These are phyloP conservation scores for Stenocarpella maydis DNA, from an alignment of 2,329 filamentous ascomycete genomes.

Conservation along the genomic window DNA sequence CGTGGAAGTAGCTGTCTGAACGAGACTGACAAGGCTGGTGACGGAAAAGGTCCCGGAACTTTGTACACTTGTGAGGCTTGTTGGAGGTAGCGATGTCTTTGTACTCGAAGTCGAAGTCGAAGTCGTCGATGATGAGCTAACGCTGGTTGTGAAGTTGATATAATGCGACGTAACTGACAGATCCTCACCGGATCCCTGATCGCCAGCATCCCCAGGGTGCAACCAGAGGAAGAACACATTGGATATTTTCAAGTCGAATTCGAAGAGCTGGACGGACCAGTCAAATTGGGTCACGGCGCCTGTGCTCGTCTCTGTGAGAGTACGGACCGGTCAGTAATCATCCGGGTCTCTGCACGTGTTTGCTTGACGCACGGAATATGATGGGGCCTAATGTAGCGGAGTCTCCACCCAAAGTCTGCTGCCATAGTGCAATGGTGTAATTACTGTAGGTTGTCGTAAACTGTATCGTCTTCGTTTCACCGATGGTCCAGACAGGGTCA, in stretches of 20 bases:
- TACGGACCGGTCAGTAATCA: not conserved
- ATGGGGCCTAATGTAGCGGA: constrained; percentile 36
- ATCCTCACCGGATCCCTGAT: not conserved
- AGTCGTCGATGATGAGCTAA: not conserved
- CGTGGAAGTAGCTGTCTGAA: not conserved
- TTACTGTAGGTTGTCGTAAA: constrained; percentile 38
- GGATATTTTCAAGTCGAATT: constrained; percentile 7
- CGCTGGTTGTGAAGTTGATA: not conserved
- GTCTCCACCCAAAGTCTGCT: constrained; percentile 32
- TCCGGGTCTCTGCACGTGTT: not conserved
- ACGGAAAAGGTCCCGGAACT: not conserved
- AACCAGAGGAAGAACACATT: constrained; percentile 14
- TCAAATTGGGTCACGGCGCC: constrained; percentile 14
- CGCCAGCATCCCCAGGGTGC: not conserved
- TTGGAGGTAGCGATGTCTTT: not conserved
- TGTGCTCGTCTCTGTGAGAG: constrained; percentile 28
- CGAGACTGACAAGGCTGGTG: not conserved
- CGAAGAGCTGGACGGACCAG: constrained; percentile 11
- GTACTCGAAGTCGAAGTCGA: not conserved
- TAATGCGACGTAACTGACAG: constrained; percentile 4
- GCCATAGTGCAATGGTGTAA: constrained; percentile 42
- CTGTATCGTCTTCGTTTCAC: constrained; percentile 36
- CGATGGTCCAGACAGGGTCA: constrained; percentile 1
- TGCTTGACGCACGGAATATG: constrained; percentile 29
- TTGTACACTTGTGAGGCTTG: not conserved